phyloP scores from a whole-genome alignment of 306 rosid genomes.

The Cucurbita moschata region DNA sequence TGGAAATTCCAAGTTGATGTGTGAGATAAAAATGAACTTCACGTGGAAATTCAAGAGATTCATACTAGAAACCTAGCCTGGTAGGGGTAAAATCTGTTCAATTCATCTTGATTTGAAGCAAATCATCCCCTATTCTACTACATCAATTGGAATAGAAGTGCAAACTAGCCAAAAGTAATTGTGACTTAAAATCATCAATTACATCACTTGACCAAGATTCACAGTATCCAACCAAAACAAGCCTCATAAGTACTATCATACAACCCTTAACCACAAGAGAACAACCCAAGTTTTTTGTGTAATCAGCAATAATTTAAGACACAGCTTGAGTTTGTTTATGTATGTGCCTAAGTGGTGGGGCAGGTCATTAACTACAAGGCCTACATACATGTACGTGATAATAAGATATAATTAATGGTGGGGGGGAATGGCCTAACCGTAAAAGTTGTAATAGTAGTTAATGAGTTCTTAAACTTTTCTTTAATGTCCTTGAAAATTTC shows the following conservation, averaged over 20 bases:
- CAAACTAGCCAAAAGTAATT: neutral
- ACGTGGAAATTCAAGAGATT: neutral
- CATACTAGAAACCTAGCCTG: neutral
- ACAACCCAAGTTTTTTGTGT: neutral
- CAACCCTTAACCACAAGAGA: neutral
- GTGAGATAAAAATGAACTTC: neutral
- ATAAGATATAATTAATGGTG: no score
- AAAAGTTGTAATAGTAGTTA: no score
- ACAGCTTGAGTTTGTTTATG: neutral
- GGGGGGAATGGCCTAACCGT: no score
- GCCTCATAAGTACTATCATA: neutral
- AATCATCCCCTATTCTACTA: neutral
- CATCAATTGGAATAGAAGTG: neutral
- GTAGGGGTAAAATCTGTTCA: neutral
- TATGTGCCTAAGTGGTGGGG: no score
- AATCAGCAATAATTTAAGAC: neutral
- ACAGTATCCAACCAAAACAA: neutral
- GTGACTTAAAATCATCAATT: neutral
- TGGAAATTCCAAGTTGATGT: neutral
- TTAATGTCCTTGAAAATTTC: no score
- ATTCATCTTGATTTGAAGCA: neutral
- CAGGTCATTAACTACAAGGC: no score
- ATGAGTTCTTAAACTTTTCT: no score
- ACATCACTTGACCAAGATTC: neutral
- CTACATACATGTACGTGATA: no score